A percentile compares a stretch with the other conserved stretches of the same genome.
phyloP scores from a whole-genome alignment of 2,329 filamentous ascomycete species.

The Clonostachys sp. region DNA sequence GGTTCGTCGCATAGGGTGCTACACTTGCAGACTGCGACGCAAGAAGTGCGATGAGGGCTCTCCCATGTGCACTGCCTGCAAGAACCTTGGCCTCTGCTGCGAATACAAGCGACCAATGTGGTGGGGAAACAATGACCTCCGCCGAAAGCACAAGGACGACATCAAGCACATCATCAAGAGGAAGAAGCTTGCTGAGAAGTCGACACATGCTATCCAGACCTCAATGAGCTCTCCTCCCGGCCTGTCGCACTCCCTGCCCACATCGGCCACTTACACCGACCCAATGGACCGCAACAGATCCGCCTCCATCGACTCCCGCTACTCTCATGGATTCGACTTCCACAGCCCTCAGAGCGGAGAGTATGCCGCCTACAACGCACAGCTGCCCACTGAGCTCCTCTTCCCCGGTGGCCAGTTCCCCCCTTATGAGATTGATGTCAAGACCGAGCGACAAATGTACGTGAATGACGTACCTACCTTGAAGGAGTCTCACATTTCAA shows the following conservation, averaged over 20 bases:
- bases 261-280: slow-evolving; percentile 76
- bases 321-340: slow-evolving; percentile 69
- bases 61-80: slow-evolving; percentile 61
- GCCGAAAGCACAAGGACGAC: slow-evolving; percentile 82
- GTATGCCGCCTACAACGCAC: slow-evolving; percentile 57
- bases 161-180: slow-evolving; percentile 98
- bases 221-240: slow-evolving; percentile 67
- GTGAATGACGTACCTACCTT: slow-evolving; percentile 85
- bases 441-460: slow-evolving; percentile 91
- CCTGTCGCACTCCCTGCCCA: slow-evolving; percentile 76
- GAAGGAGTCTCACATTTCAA: slow-evolving; percentile 82
- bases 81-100: slow-evolving; percentile 76
- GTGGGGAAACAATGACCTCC: slow-evolving; percentile 92
- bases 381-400: slow-evolving; percentile 59
- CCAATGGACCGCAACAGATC: slow-evolving; percentile 68
- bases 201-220: slow-evolving; percentile 45
- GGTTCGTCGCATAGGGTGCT: slow-evolving; percentile 48
- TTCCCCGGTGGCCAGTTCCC: slow-evolving; percentile 48
- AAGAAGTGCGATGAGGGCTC: slow-evolving; percentile 67
- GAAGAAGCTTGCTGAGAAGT: slow-evolving; percentile 91
- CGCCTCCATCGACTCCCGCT: slow-evolving; percentile 76
- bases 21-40: slow-evolving; percentile 61
- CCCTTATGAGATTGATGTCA: slow-evolving; percentile 92
- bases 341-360: slow-evolving; percentile 52
- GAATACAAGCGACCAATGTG: slow-evolving; percentile 96